A percentile compares a stretch with the other conserved stretches of the same genome.
Conservation (phyloP, 1,284 basidiomycete species). For the Megacollybia platyphylla region DNA sequence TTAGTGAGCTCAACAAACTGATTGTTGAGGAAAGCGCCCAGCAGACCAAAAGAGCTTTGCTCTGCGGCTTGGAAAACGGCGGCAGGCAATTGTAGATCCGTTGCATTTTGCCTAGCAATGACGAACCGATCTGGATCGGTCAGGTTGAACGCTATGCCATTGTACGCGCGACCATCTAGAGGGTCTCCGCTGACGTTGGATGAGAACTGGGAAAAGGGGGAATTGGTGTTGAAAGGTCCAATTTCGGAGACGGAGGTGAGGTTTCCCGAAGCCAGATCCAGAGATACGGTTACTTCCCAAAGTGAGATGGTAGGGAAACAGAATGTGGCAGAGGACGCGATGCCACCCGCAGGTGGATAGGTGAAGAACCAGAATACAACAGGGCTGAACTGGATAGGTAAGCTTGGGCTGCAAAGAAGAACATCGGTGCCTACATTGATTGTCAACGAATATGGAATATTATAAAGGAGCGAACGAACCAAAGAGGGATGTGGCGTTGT, state of each 20-base stretch:
- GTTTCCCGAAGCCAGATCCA: constrained; percentile 24
- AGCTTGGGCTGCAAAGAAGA: constrained; percentile 12
- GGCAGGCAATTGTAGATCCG: constrained; percentile 32
- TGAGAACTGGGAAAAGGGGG: constrained; percentile 23
- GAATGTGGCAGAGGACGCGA: constrained; percentile 26
- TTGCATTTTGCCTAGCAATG: constrained; percentile 22
- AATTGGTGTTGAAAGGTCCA: constrained; percentile 20
- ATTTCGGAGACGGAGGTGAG: constrained; percentile 26
- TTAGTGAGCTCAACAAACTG: constrained; percentile 24
- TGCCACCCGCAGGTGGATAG: constrained; percentile 16
- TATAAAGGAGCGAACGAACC: constrained; percentile 7
- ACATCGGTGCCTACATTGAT: constrained; percentile 15
- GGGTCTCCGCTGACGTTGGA: constrained; percentile 30
- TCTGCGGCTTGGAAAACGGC: constrained; percentile 34
- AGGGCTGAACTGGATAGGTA: constrained; percentile 25
- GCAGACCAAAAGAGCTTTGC: constrained; percentile 20
- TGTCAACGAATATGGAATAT: background rate
- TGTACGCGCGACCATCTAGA: constrained; percentile 32
- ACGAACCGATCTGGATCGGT: constrained; percentile 21
- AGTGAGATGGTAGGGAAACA: constrained; percentile 29
- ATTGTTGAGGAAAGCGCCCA: constrained; percentile 22
- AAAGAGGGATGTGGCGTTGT: constrained; percentile 25
- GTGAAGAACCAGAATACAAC: constrained; percentile 48
- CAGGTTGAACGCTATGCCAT: constrained; percentile 34
- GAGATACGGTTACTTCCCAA: constrained; percentile 23